Conservation (phyloP, 2,329 filamentous ascomycete genomes). For the Alternaria infectoria region DNA sequence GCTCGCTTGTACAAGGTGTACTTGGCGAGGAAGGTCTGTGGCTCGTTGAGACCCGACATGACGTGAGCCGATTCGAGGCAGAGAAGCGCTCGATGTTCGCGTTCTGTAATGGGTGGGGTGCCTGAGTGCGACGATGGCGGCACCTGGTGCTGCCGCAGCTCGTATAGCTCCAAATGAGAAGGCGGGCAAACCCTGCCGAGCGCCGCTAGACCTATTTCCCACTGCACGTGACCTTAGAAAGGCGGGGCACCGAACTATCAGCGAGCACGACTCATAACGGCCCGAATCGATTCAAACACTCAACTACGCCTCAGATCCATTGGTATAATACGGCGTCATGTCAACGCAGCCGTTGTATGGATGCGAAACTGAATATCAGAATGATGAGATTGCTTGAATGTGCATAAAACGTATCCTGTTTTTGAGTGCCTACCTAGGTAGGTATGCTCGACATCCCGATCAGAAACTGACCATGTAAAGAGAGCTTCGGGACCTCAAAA, state of each 20-base stretch:
- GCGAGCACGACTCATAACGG: neutral
- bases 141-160: neutral
- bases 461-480: neutral
- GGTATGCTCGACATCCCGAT: neutral
- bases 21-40: neutral
- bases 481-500: neutral
- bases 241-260: neutral
- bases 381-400: neutral
- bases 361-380: accelerated
- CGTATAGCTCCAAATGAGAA: neutral
- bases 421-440: neutral
- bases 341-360: neutral
- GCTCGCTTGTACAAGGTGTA: slow-evolving; percentile 13
- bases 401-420: neutral
- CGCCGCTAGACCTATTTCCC: neutral
- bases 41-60: neutral
- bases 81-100: neutral
- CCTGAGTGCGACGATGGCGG: neutral
- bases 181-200: neutral
- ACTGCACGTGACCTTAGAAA: neutral
- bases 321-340: neutral
- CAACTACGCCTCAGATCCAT: neutral
- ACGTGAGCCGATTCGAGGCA: neutral
- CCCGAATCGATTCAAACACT: neutral
- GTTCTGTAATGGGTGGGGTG: neutral